Percentiles rank a stretch among this genome's conserved stretches.
These are phyloP conservation scores for Neofusicoccum cordaticola DNA, from an alignment of 2,329 filamentous ascomycete species.

Conservation along the genomic window DNA sequence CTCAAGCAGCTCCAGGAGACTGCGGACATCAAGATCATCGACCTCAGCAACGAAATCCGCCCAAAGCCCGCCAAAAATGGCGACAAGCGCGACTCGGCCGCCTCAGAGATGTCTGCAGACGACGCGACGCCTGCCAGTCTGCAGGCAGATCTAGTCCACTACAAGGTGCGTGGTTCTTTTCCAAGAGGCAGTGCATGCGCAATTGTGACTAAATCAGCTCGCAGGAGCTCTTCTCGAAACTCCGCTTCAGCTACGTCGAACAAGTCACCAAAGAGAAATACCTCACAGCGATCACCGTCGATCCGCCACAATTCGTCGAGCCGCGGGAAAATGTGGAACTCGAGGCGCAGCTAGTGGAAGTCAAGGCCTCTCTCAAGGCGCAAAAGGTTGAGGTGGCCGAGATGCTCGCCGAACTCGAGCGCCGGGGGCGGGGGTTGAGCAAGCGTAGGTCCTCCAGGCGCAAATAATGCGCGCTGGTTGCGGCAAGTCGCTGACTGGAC, in stretches of 20 bases:
- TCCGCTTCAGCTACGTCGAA: conserved; percentile 95
- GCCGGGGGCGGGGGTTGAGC: conserved; percentile 57
- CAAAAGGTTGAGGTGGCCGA: conserved; percentile 76
- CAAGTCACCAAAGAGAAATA: conserved; percentile 99
- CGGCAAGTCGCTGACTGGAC: neutral
- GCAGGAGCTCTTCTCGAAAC: conserved; percentile 85
- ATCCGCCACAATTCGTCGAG: conserved; percentile 81
- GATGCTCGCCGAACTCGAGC: conserved; percentile 69
- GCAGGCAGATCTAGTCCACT: conserved; percentile 80
- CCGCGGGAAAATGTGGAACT: conserved; percentile 67
- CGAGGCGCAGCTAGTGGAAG: conserved; percentile 59
- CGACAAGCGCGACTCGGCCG: conserved; percentile 50
- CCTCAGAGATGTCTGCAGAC: conserved; percentile 69
- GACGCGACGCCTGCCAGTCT: conserved; percentile 71
- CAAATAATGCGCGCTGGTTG: neutral
- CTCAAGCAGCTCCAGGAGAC: conserved; percentile 57
- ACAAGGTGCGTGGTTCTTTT: conserved; percentile 56
- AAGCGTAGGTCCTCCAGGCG: conserved; percentile 41
- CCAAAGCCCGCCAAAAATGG: conserved; percentile 46
- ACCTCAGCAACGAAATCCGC: conserved; percentile 72
- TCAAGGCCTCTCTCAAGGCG: conserved; percentile 73
- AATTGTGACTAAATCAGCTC: neutral
- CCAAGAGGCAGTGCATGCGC: neutral
- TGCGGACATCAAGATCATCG: conserved; percentile 67
- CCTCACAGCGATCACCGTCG: conserved; percentile 84